Base-by-base conservation (phyloP, 306 rosid species). In the Castanopsis chinensis region DNA sequence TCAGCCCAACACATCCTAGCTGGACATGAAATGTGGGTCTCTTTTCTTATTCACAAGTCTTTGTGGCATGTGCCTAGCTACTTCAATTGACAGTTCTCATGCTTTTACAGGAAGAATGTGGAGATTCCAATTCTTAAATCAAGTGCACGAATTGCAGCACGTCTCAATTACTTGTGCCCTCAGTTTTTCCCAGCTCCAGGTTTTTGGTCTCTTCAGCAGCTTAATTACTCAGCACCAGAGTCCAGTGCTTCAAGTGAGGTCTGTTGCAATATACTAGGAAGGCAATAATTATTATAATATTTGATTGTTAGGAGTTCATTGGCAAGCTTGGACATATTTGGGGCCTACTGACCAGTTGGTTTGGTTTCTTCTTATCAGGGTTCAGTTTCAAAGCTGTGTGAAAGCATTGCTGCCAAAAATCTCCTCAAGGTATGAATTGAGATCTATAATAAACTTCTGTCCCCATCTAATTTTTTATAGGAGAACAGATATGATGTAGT, bases 141-240 rank as follows among this genome's bases (percentile, higher is more conserved):
- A 2, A 92, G 99, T 83, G 99, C 99, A 72, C 90, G 91, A 86
- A 72, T 90, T 79, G 84, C 96, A 68, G 83, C 97, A 18, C 88
- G 91, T 69, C 97, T 94, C 30, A 91, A 91, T 77, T 93, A 91
- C 80, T 77, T 95, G 60, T 95, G 99, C 78, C 98, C 99, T 82
- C 97, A 73, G 88, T 89, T 95, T 86, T 95, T 95, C 83, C 98
- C 98, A 67, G 92, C 98, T 67, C 97, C 96, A 32, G 99, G 98
- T 33, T 85, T 86, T 72, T 89, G 90, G 92, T 90, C 97, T 69
- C 83, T 73, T 77, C 72, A 78, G 80, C 77, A 85, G 83, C 80
- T 76, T 77, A 83, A 73, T 85, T 45, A 69, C 83, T 82, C 86
- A 51, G 78, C 75, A 69, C 61, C 82, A 41, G 88, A 65, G 11